A percentile compares a stretch with the other conserved stretches of the same genome.
phyloP scores from a whole-genome alignment of 2,329 filamentous ascomycete genomes.

The Acrodontium crateriforme region DNA sequence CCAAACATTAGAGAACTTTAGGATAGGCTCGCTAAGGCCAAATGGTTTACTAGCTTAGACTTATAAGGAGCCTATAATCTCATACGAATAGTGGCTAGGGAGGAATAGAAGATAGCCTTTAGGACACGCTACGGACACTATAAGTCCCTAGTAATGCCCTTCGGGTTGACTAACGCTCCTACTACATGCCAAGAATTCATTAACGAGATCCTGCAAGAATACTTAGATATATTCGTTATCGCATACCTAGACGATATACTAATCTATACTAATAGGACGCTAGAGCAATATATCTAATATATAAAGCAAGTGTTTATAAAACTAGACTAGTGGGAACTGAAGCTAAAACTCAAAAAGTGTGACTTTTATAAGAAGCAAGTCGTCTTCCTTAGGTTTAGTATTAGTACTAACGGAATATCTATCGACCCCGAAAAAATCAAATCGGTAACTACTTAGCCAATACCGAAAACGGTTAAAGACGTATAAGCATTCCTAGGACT shows the following conservation, averaged over 20 bases:
- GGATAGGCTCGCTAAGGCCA: too few species aligned
- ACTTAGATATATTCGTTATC: slow-evolving; percentile 11
- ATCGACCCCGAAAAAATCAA: slow-evolving; percentile 6
- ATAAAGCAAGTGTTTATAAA: slow-evolving; percentile 1
- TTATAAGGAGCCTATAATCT: too few species aligned
- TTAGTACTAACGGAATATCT: slow-evolving; percentile 10
- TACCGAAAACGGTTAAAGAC: too few species aligned
- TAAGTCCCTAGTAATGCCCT: slow-evolving; percentile 23
- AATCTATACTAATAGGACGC: slow-evolving; percentile 8
- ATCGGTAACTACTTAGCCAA: too few species aligned
- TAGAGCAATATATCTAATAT: slow-evolving; percentile 2
- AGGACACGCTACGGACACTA: slow-evolving; percentile 19
- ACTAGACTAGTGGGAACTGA: slow-evolving; percentile 3
- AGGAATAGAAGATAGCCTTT: slow-evolving; percentile 25
- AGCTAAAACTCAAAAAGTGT: slow-evolving; percentile 12
- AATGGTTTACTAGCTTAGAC: too few species aligned
- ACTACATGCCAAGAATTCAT: slow-evolving; percentile 4
- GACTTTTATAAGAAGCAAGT: slow-evolving; percentile 17
- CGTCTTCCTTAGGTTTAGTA: slow-evolving; percentile 12
- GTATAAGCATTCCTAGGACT: too few species aligned
- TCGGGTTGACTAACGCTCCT: slow-evolving; percentile 7
- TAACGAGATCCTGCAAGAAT: slow-evolving; percentile 12
- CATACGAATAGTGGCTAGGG: too few species aligned
- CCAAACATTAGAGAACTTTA: slow-evolving; percentile 18
- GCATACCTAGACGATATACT: slow-evolving; percentile 16